Conservation (phyloP, 495 filamentous ascomycete genomes). For the Penicillium steckii region DNA sequence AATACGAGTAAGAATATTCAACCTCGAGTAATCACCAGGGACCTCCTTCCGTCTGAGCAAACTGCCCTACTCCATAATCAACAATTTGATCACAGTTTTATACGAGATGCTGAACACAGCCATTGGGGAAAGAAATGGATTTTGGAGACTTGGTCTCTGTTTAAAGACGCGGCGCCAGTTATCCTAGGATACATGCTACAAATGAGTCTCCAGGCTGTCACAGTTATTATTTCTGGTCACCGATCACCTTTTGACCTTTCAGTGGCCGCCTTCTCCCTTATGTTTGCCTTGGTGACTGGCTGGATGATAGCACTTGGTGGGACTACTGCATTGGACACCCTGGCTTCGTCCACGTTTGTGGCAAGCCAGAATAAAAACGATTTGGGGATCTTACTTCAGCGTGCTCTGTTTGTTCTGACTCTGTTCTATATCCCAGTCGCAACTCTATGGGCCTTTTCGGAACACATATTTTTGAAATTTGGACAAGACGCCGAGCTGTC, state of each 20-base stretch:
- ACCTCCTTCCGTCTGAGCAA: too few species aligned
- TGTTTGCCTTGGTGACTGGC: constrained; percentile 90
- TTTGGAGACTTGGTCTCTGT: constrained; percentile 73
- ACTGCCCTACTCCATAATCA: too few species aligned
- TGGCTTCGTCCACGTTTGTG: constrained; percentile 84
- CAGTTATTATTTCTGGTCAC: constrained; percentile 80
- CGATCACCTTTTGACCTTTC: constrained; percentile 79
- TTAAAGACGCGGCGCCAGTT: constrained; percentile 72
- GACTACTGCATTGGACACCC: constrained; percentile 85
- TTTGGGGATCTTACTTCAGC: constrained; percentile 78
- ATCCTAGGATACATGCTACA: constrained; percentile 88
- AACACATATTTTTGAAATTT: constrained; percentile 70
- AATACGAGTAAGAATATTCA: too few species aligned
- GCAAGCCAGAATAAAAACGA: constrained; percentile 79
- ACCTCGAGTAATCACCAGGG: too few species aligned
- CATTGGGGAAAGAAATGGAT: too few species aligned
- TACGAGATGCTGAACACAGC: too few species aligned
- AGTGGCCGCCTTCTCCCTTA: constrained; percentile 83
- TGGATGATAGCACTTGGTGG: constrained; percentile 93
- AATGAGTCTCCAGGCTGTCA: constrained; percentile 85
- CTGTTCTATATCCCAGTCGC: constrained; percentile 75
- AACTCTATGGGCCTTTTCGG: constrained; percentile 75
- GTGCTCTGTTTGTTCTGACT: constrained; percentile 74
- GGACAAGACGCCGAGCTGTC: constrained; percentile 82
- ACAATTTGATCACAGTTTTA: too few species aligned